Evolutionary conservation across 495 filamentous ascomycete genomes (phyloP).

Genomic region (Ramalina peruviana): DNA sequence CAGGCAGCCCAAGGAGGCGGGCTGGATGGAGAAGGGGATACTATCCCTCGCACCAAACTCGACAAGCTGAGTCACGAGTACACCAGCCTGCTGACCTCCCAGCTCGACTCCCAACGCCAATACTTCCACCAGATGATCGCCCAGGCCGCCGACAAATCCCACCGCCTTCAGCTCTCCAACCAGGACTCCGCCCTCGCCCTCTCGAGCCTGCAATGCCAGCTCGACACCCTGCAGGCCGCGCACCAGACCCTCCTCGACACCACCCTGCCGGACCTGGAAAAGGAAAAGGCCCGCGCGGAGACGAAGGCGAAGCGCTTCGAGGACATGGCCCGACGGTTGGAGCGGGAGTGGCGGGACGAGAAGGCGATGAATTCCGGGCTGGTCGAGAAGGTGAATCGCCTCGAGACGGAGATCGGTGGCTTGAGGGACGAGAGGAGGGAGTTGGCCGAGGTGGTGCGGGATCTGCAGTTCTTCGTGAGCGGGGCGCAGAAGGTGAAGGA

Average conservation of each 20-base stretch:
- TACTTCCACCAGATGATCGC: conserved; percentile 93
- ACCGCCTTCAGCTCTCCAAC: conserved; percentile 52
- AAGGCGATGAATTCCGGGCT: conserved; percentile 68
- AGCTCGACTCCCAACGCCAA: conserved; percentile 79
- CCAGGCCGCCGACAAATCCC: conserved; percentile 83
- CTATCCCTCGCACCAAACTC: conserved; percentile 74
- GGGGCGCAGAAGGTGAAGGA: conserved; percentile 69
- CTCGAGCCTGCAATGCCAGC: conserved; percentile 31
- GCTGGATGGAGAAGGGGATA: conserved; percentile 18
- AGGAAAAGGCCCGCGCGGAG: conserved; percentile 52
- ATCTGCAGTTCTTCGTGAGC: conserved; percentile 79
- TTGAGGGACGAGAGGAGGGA: conserved; percentile 46
- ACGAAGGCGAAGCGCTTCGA: conserved; percentile 55
- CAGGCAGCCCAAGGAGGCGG: too few species aligned
- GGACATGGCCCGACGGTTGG: conserved; percentile 58
- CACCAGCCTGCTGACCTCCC: conserved; percentile 77
- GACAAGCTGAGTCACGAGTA: conserved; percentile 90
- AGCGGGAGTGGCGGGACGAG: conserved; percentile 73
- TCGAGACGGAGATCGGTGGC: conserved; percentile 41
- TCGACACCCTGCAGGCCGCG: conserved; percentile 40
- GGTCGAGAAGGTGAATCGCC: conserved; percentile 57
- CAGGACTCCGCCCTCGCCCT: conserved; percentile 45
- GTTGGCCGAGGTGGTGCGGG: conserved; percentile 74
- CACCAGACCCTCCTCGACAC: conserved; percentile 41
- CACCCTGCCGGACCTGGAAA: conserved; percentile 51